Evolutionary conservation across 2,329 filamentous ascomycete genomes (phyloP).

Genomic region (Exophiala viscosa): DNA sequence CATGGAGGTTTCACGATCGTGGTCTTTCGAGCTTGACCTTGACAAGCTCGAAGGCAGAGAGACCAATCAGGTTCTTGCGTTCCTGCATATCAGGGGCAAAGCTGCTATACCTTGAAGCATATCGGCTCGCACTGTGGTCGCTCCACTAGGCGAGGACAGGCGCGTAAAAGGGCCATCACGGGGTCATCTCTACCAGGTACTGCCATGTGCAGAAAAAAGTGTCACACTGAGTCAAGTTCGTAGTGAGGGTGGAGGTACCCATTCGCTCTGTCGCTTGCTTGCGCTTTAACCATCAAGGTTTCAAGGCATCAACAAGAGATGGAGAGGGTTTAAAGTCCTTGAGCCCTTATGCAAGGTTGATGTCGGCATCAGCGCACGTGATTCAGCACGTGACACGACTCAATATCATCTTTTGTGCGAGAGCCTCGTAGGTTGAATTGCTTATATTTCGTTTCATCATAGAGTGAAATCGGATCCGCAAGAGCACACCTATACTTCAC

Average conservation of each 20-base stretch:
- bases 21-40: constrained; percentile 4
- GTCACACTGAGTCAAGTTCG: constrained; percentile 13
- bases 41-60: background rate
- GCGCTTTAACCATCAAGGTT: too few species aligned
- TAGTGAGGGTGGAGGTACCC: background rate
- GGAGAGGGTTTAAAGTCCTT: too few species aligned
- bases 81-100: background rate
- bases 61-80: constrained; percentile 6
- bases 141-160: background rate
- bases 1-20: constrained; percentile 12
- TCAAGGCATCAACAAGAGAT: too few species aligned
- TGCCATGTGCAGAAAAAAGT: background rate
- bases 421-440: too few species aligned
- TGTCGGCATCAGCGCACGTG: too few species aligned
- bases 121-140: constrained; percentile 1
- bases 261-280: background rate
- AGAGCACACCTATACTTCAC: background rate
- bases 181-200: constrained; percentile 4
- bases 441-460: too few species aligned
- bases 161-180: constrained; percentile 23
- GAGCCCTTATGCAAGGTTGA: too few species aligned
- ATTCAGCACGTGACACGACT: too few species aligned
- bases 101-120: background rate
- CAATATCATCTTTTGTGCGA: too few species aligned
- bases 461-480: background rate